Evolutionary conservation across 176 grass and related monocot species (phyloP), one percentile per base, ranked within the genome.

Genomic region (Bonia amplexicaulis): DNA sequence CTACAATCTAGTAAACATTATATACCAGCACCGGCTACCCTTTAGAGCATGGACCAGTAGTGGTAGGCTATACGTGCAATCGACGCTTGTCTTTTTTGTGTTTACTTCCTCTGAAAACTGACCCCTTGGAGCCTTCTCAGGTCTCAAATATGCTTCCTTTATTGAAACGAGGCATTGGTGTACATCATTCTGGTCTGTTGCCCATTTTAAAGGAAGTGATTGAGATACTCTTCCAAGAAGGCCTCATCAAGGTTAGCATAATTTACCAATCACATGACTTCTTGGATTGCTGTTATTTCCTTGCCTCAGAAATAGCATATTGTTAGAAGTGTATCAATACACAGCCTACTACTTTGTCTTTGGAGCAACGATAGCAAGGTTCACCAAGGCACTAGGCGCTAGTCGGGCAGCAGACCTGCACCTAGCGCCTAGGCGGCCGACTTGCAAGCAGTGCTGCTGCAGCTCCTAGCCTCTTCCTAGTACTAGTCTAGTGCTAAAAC

Each of bases 181-280:
- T 98, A 0, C 96, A 98, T 80, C 96, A 98, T 91, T 95, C 93
- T 88, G 95, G 95, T 74, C 77, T 98, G 55, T 87, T 98, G 57
- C 95, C 95, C 26, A 98, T 98, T 74, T 76, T 98, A 31, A 98
- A 98, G 84, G 95, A 98, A 98, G 95, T 98, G 33, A 95, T 98
- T 84, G 95, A 98, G 89, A 93, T 98, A 88, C 90, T 98, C 53
- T 98, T 98, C 77, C 95, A 98, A 87, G 95, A 98, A 82, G 95
- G 95, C 20, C 90, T 93, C 47, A 95, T 98, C 75, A 98, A 98
- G 95, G 95, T 98, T 83, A 63, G 49, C 25, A 55, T 27, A 35
- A 66, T 22, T 47, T 73, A 66, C 22, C 33, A 25, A 46, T 78
- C 16, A 20, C 26, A 11, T 54, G 9, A 11, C 40, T 49, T 68